Evolutionary conservation across 2,329 filamentous ascomycete species (phyloP), one percentile per base, ranked within the genome.

Genomic region (Cladosporium oxysporum): DNA sequence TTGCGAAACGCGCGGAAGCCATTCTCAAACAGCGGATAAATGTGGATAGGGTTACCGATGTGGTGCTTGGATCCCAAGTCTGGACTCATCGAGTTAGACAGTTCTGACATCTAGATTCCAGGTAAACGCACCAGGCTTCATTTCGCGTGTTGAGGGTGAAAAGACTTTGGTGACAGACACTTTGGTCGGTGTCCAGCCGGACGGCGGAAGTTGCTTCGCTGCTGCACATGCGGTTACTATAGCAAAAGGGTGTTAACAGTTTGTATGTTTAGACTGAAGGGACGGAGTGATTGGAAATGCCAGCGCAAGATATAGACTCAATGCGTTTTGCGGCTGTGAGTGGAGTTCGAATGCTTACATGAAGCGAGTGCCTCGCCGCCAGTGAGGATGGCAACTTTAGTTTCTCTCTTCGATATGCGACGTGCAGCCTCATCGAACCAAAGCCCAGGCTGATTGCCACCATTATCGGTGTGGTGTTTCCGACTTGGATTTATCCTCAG

Each of bases 11-110:
- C 87, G 35, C 88, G 81, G 63, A 88, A 87, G 0, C 78, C 85
- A 68, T 88, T 89, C 69, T 90, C 88, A 70, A 89, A 90, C 0
- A 91, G 72, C 0, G 88, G 87, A 70, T 91, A 91, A 0, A 90
- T 80, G 35, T 91, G 88, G 12, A 90, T 88, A 0, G 88, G 88
- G 0, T 85, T 80, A 0, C 88, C 87, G 12, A 90, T 83, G 1
- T 79, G 79, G 70, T 90, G 88, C 2, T 79, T 77, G 1, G 83
- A 81, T 1, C 86, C 87, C 14, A 86, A 72, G 70, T 85, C 85
- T 88, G 66, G 47, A 23, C 44, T 23, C 52, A 50, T 35, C 47
- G 55, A 33, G 35, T 64, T 33, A 58, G 66, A 55, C 4, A 28
- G 21, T 7, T 57, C n/a, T 35, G 66, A 57, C 18, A 35, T 66